phyloP scores from a whole-genome alignment of 163 green algal species.

The Volvox carteri region DNA sequence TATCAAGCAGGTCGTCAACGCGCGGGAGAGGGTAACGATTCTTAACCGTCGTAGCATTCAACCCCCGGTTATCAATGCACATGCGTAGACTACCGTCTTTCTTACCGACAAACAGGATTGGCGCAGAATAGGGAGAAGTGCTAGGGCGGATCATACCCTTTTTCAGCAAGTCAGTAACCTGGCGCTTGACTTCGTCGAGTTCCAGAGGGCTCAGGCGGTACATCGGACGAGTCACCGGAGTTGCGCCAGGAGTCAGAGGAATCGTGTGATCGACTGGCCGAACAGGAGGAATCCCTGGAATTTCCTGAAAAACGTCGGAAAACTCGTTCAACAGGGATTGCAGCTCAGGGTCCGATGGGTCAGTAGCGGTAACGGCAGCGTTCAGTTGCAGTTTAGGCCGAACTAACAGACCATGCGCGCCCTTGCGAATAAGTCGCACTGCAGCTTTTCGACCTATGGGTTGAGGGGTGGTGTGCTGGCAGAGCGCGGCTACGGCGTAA shows the following conservation, averaged over 20 bases:
- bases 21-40: constrained; percentile 71
- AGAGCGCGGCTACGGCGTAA: not conserved
- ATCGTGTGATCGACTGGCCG: not conserved
- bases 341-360: not conserved
- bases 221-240: not conserved
- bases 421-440: not conserved
- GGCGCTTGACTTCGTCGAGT: constrained; percentile 62
- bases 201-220: constrained; percentile 50
- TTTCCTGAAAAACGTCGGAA: not conserved
- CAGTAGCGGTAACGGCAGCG: not conserved
- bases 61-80: constrained; percentile 74
- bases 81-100: constrained; percentile 66
- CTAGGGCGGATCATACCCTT: constrained; percentile 26
- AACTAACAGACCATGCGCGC: not conserved
- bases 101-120: constrained; percentile 79
- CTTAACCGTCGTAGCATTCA: constrained; percentile 78
- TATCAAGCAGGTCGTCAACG: constrained; percentile 80
- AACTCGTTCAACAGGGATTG: not conserved
- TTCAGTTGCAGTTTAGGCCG: not conserved
- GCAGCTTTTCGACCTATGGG: not conserved
- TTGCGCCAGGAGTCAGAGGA: not conserved
- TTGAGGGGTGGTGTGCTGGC: not conserved
- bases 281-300: not conserved
- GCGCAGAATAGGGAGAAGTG: constrained; percentile 64
- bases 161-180: constrained; percentile 66